Evolutionary conservation across 768 basidiomycete species (phyloP).

Genomic region (Gloeopeniophorella convolvens): DNA sequence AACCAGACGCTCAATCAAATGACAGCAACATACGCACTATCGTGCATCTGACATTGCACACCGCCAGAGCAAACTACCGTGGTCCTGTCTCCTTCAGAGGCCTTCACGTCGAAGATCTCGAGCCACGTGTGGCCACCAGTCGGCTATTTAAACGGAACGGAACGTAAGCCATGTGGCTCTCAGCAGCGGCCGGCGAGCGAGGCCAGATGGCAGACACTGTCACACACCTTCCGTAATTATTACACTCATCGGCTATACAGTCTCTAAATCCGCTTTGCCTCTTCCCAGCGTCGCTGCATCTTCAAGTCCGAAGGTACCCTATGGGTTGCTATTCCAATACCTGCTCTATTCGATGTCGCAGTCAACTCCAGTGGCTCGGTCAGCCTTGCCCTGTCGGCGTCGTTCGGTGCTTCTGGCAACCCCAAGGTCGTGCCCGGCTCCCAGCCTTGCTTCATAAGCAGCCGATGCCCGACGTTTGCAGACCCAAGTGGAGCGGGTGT

Average conservation of each 20-base stretch:
- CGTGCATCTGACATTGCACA: too few species aligned
- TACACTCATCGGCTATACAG: background rate
- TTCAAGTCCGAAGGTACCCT: background rate
- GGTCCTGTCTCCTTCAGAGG: too few species aligned
- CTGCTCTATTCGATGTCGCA: slow-evolving; percentile 39
- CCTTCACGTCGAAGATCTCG: too few species aligned
- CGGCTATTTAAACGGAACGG: too few species aligned
- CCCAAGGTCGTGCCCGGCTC: slow-evolving; percentile 56
- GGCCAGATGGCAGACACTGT: too few species aligned
- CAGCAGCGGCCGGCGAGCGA: background rate
- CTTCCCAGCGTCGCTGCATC: slow-evolving; percentile 1
- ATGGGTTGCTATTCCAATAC: slow-evolving; percentile 42
- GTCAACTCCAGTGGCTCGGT: slow-evolving; percentile 53
- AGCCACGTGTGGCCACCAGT: too few species aligned
- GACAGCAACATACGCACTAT: too few species aligned
- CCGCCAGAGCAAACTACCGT: too few species aligned
- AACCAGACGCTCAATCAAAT: too few species aligned
- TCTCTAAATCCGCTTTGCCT: background rate
- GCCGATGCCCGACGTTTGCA: slow-evolving; percentile 59
- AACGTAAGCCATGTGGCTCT: too few species aligned
- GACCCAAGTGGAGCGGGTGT: slow-evolving; percentile 44
- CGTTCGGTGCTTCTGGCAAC: slow-evolving; percentile 16
- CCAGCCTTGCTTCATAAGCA: slow-evolving; percentile 76
- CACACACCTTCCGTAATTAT: too few species aligned
- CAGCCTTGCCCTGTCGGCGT: slow-evolving; percentile 34